Evolutionary conservation across 2,329 filamentous ascomycete genomes (phyloP).

Genomic region (Davidsoniella australis): DNA sequence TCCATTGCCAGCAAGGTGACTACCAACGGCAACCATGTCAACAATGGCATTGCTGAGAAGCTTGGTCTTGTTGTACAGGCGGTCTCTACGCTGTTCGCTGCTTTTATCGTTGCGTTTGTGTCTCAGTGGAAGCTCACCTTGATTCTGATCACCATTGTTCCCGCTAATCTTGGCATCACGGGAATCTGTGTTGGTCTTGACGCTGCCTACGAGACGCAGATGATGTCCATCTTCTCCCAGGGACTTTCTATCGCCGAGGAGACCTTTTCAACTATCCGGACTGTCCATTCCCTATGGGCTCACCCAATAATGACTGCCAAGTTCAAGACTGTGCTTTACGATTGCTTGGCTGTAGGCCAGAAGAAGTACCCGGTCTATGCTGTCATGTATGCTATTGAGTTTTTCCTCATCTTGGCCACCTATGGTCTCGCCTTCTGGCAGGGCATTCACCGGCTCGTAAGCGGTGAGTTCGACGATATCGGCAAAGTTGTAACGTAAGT

Average conservation of each 20-base stretch:
- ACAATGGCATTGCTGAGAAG: slow-evolving; percentile 29
- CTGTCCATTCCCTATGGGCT: slow-evolving; percentile 33
- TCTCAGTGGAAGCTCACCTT: slow-evolving; percentile 27
- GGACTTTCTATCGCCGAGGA: slow-evolving; percentile 31
- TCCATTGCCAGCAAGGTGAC: slow-evolving; percentile 30
- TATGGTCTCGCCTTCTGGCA: slow-evolving; percentile 36
- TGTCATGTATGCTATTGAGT: slow-evolving; percentile 28
- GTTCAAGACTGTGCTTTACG: slow-evolving; percentile 26
- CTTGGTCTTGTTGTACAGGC: slow-evolving; percentile 26
- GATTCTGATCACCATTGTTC: slow-evolving; percentile 29
- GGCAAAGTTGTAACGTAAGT: slow-evolving; percentile 31
- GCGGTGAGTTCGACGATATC: slow-evolving; percentile 26
- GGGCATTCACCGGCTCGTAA: slow-evolving; percentile 28
- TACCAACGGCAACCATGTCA: slow-evolving; percentile 29
- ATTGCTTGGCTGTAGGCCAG: slow-evolving; percentile 22
- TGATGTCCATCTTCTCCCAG: slow-evolving; percentile 26
- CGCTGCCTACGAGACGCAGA: slow-evolving; percentile 25
- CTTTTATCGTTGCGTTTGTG: slow-evolving; percentile 25
- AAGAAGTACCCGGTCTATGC: slow-evolving; percentile 28
- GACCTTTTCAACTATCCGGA: slow-evolving; percentile 30
- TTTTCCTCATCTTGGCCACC: slow-evolving; percentile 30
- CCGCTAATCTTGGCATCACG: slow-evolving; percentile 26
- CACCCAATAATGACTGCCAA: slow-evolving; percentile 25
- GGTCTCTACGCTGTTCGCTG: slow-evolving; percentile 23
- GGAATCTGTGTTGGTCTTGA: slow-evolving; percentile 24